These are phyloP conservation scores for Senna tora DNA, from an alignment of 306 rosid species.

Conservation along the genomic window DNA sequence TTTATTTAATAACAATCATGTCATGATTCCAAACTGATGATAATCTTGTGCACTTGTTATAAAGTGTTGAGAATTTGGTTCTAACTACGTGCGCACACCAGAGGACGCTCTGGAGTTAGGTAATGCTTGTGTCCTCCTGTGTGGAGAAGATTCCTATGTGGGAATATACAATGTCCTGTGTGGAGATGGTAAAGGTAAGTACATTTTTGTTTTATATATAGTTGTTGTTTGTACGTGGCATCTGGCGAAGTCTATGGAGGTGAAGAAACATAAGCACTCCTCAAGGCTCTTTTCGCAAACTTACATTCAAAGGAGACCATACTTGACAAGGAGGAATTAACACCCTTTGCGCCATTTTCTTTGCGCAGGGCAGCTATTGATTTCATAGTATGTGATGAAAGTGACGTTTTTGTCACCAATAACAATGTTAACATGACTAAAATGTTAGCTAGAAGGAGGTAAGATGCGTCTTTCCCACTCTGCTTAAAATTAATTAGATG, in stretches of 20 bases:
- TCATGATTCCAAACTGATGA: too few species aligned
- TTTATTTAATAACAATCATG: too few species aligned
- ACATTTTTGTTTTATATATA: too few species aligned
- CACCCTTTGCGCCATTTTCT: conserved; percentile 73
- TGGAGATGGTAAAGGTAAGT: too few species aligned
- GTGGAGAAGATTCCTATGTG: too few species aligned
- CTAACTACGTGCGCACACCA: too few species aligned
- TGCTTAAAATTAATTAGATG: too few species aligned
- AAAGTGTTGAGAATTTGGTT: too few species aligned
- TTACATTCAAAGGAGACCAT: conserved; percentile 78
- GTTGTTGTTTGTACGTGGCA: conserved; percentile 94
- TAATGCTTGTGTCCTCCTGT: too few species aligned
- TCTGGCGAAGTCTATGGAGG: conserved; percentile 93
- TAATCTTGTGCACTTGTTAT: too few species aligned
- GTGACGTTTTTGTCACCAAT: conserved; percentile 84
- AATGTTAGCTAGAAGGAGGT: conserved; percentile 94
- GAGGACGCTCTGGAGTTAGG: too few species aligned
- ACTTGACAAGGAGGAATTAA: conserved; percentile 68
- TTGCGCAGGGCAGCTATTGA: conserved; percentile 98
- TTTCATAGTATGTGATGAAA: conserved; percentile 74
- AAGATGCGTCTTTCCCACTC: conserved; percentile 7
- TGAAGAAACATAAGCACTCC: conserved; percentile 73
- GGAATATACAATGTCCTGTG: too few species aligned
- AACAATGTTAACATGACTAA: conserved; percentile 98
- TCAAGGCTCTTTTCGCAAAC: conserved; percentile 79